phyloP scores from a whole-genome alignment of 2,329 filamentous ascomycete genomes.

The Penicillium brasilianum region DNA sequence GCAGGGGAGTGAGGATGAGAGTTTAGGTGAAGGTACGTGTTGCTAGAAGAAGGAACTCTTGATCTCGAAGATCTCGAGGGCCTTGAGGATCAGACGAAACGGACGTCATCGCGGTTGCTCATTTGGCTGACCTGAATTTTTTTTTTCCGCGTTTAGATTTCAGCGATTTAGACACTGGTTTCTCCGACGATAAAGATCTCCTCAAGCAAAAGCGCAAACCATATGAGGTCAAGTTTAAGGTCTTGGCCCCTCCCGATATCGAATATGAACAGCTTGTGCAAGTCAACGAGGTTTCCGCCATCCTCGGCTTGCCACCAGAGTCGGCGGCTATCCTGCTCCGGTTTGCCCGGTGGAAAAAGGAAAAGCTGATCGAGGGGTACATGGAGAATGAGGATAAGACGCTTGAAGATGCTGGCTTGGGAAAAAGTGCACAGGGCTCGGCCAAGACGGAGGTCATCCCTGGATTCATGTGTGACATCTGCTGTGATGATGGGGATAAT shows the following conservation, averaged over 20 bases:
- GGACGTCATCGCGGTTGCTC: neutral
- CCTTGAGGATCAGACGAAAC: neutral
- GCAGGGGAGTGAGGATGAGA: slow-evolving; percentile 75
- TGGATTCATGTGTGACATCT: slow-evolving; percentile 92
- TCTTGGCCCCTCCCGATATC: slow-evolving; percentile 80
- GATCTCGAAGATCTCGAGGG: neutral
- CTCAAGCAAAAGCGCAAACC: slow-evolving; percentile 72
- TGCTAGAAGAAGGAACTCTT: neutral
- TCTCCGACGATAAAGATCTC: slow-evolving; percentile 72
- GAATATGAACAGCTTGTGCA: slow-evolving; percentile 83
- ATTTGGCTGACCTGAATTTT: slow-evolving; percentile 14
- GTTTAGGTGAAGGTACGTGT: slow-evolving; percentile 48
- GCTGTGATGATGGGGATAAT: slow-evolving; percentile 82
- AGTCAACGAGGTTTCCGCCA: slow-evolving; percentile 87
- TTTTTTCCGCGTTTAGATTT: slow-evolving; percentile 51
- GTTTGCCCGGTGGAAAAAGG: slow-evolving; percentile 94
- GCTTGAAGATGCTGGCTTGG: slow-evolving; percentile 82
- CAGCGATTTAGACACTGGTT: slow-evolving; percentile 64
- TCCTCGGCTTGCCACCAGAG: slow-evolving; percentile 86
- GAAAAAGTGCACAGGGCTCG: slow-evolving; percentile 63
- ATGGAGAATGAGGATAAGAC: slow-evolving; percentile 86
- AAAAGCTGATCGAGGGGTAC: slow-evolving; percentile 90
- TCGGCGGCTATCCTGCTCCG: slow-evolving; percentile 88
- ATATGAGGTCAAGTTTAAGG: slow-evolving; percentile 84
- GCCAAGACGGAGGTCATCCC: slow-evolving; percentile 73